phyloP scores from a whole-genome alignment of 1,284 basidiomycete genomes.

The Ustanciosporium gigantosporum region DNA sequence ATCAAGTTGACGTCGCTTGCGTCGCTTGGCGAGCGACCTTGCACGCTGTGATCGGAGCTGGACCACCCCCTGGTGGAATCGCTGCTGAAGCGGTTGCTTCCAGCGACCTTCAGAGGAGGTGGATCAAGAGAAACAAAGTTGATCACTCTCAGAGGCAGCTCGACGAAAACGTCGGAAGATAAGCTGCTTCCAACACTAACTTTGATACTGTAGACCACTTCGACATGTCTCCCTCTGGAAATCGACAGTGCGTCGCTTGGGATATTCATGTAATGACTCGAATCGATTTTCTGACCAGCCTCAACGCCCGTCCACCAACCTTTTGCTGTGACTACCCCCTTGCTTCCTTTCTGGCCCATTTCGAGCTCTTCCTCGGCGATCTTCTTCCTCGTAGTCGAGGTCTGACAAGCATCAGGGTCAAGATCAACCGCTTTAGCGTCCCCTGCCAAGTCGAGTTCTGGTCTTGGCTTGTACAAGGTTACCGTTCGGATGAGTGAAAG shows the following conservation, averaged over 20 bases:
- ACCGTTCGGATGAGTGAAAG: constrained; percentile 75
- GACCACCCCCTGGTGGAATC: constrained; percentile 12
- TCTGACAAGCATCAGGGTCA: constrained; percentile 52
- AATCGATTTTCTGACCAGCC: constrained; percentile 40
- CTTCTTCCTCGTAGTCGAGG: constrained; percentile 52
- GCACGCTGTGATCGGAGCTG: constrained; percentile 3
- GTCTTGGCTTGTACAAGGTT: constrained; percentile 70
- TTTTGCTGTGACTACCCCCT: constrained; percentile 45
- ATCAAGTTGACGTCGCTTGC: constrained; percentile 19
- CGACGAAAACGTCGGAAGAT: constrained; percentile 70
- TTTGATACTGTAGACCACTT: constrained; percentile 77
- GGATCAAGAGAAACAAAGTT: constrained; percentile 81
- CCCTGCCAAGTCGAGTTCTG: constrained; percentile 63
- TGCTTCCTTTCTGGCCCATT: constrained; percentile 52
- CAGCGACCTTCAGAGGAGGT: constrained; percentile 64
- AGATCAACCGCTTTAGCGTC: constrained; percentile 22
- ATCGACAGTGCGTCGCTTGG: constrained; percentile 75
- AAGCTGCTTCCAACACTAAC: constrained; percentile 73
- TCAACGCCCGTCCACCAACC: constrained; percentile 60
- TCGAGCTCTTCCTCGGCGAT: constrained; percentile 51
- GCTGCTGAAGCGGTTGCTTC: constrained; percentile 4
- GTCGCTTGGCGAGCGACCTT: constrained; percentile 3
- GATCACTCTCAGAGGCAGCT: constrained; percentile 74
- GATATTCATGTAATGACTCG: constrained; percentile 52
- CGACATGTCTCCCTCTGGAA: constrained; percentile 74